These are phyloP conservation scores for Sugiyamaella lignohabitans DNA, from an alignment of 805 yeast species.

Conservation along the genomic window DNA sequence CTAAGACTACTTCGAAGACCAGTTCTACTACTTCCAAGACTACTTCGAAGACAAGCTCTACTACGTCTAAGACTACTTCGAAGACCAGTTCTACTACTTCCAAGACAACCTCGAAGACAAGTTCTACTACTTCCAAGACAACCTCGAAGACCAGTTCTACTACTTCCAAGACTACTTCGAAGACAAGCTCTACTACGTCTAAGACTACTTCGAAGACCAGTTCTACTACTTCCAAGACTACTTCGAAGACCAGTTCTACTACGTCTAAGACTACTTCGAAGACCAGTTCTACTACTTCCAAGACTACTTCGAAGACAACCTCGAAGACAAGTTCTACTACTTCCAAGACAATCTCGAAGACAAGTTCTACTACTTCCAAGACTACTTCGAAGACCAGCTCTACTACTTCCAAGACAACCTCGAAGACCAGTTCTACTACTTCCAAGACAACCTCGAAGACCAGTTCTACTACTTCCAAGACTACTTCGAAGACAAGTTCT, in stretches of 20 bases:
- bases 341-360: background rate
- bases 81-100: background rate
- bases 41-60: background rate
- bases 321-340: too few relatives aligned
- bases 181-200: background rate
- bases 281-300: background rate
- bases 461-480: background rate
- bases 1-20: too few relatives aligned
- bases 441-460: background rate
- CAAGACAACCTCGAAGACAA: background rate
- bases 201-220: too few relatives aligned
- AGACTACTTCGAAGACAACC: background rate
- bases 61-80: background rate
- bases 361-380: background rate
- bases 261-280: background rate
- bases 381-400: background rate
- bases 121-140: background rate
- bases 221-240: background rate
- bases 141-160: background rate
- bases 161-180: background rate
- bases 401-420: background rate
- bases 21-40: background rate
- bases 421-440: too few relatives aligned
- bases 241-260: background rate
- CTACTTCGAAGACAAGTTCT: background rate